Evolutionary conservation across 164 flowering plant species (phyloP), one percentile per base, ranked within the genome.

Genomic region (Malania oleifera): DNA sequence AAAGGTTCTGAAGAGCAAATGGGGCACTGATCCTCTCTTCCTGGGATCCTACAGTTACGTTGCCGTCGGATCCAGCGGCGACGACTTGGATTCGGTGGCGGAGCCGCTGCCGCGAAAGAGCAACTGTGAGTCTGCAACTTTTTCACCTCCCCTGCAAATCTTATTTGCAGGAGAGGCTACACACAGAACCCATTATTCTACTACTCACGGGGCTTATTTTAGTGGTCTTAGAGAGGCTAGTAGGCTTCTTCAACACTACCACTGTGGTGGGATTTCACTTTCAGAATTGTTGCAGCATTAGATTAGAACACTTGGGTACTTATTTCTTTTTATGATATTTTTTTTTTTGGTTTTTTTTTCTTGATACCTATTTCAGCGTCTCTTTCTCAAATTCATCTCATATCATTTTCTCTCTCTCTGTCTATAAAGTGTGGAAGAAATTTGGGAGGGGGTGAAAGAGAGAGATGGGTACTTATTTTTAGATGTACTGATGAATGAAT

Each of bases 111-210:
- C 99, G 5, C 62, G 43, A 48, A 54, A 22, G 9, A 47, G 52
- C 28, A 46, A n/a, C 23, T 3, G 13, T 25, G 59, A 40, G 3
- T 25, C 54, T 27, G 46, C 54, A 13, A 15, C 58, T 24, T n/a
- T n/a, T n/a, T 15, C 70, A 0, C 77, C 72, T 48, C 73, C 77
- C 23, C 86, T 93, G 40, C 99, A 93, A 70, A 79, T 93, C 47
- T 75, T 93, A 53, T 93, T 93, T 78, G 99, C 99, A 61, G 99
- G 99, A 27, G 99, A 93, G 70, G 99, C 99, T 38, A 93, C 99
- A 20, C 97, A 93, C 52, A 85, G 92, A 78, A 86, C 95, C 48
- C 99, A 93, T 52, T 93, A 93, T 58, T 90, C 99, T 11, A 93
- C 99, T 2, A 93, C 99, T 57, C 99, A 93, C 76, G 99, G 99